Percentiles rank a stretch among this genome's conserved stretches.
Evolutionary conservation across 805 yeast genomes (phyloP).

Genomic region (Lipomyces anomalus): DNA sequence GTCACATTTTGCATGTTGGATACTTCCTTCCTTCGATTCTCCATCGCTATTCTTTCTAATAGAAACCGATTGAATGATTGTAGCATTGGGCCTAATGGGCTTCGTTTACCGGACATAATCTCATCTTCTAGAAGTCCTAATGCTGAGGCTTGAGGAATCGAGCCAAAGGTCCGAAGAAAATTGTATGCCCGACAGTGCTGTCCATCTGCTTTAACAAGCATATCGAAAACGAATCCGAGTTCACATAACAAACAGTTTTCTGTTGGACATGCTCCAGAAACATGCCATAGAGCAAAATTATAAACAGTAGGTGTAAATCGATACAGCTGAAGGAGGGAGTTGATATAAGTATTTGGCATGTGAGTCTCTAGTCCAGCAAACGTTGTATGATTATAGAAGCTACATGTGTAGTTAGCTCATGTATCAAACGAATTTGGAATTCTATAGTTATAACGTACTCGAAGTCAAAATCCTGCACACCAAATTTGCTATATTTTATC

Average conservation of each 20-base stretch:
- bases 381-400: constrained; percentile 63
- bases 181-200: constrained; percentile 77
- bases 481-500: constrained; percentile 80
- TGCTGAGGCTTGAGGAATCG: constrained; percentile 46
- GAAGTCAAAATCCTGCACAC: constrained; percentile 92
- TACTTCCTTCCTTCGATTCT: constrained; percentile 36
- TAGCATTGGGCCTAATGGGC: constrained; percentile 31
- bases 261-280: constrained; percentile 50
- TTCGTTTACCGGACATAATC: constrained; percentile 3
- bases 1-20: neutral
- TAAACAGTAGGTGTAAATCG: constrained; percentile 70
- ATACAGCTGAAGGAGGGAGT: constrained; percentile 72
- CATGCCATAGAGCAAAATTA: constrained; percentile 52
- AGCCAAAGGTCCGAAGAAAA: constrained; percentile 52
- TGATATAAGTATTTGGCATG: constrained; percentile 69
- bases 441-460: constrained; percentile 31
- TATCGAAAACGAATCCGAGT: constrained; percentile 82
- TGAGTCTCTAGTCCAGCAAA: constrained; percentile 88
- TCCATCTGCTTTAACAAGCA: constrained; percentile 78
- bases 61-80: constrained; percentile 57
- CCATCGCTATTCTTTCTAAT: constrained; percentile 45
- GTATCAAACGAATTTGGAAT: neutral
- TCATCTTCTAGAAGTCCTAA: constrained; percentile 51
- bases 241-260: constrained; percentile 58
- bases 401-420: too few species aligned